Evolutionary conservation across 805 yeast genomes (phyloP).

Genomic region (Pichia cabralensis): DNA sequence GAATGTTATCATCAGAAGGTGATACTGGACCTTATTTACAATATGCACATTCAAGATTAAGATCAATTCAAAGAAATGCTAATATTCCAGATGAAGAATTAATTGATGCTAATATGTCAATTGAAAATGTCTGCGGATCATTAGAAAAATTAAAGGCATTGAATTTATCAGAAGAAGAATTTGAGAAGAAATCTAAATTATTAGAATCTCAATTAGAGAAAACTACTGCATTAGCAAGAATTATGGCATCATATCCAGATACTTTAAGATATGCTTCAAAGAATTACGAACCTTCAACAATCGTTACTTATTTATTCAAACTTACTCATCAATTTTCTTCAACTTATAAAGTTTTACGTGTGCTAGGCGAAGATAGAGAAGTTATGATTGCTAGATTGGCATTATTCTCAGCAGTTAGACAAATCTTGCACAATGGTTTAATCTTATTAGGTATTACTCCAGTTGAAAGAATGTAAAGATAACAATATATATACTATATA

Average conservation of each 20-base stretch:
- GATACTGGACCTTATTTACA: slow-evolving; percentile 99
- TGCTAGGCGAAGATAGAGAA: slow-evolving; percentile 85
- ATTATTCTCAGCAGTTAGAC: slow-evolving; percentile 80
- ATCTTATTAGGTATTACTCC: slow-evolving; percentile 85
- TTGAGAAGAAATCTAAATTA: slow-evolving; percentile 23
- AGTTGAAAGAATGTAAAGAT: slow-evolving; percentile 86
- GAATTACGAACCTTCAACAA: slow-evolving; percentile 85
- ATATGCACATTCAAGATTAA: slow-evolving; percentile 94
- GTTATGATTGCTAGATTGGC: slow-evolving; percentile 89
- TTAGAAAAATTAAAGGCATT: slow-evolving; percentile 16
- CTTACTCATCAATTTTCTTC: slow-evolving; percentile 90
- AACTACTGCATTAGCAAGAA: slow-evolving; percentile 52
- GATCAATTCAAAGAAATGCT: slow-evolving; percentile 88
- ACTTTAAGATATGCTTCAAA: slow-evolving; percentile 71
- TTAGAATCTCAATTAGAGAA: slow-evolving; percentile 23
- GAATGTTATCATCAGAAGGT: slow-evolving; percentile 97
- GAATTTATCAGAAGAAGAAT: slow-evolving; percentile 21
- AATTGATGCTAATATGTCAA: slow-evolving; percentile 20
- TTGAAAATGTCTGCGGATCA: slow-evolving; percentile 24
- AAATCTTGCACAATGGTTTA: slow-evolving; percentile 86
- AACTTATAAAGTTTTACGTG: slow-evolving; percentile 95
- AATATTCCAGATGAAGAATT: slow-evolving; percentile 30
- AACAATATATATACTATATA: too few relatives aligned
- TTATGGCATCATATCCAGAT: slow-evolving; percentile 87
- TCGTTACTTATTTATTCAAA: slow-evolving; percentile 88